phyloP scores from a whole-genome alignment of 208 protist genomes.

The Crithidia bombi region DNA sequence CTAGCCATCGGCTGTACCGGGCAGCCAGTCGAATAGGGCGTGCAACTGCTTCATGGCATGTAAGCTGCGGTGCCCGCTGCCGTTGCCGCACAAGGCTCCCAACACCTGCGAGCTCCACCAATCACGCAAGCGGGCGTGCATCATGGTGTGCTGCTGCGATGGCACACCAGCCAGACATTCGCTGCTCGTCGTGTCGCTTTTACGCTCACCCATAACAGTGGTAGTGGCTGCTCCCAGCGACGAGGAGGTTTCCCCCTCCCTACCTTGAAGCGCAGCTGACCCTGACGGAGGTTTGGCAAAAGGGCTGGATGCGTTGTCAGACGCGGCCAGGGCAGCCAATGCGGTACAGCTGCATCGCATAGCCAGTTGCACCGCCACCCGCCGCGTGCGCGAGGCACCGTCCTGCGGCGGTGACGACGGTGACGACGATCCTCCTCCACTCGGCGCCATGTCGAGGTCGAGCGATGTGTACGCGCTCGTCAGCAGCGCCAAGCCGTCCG shows the following conservation, averaged over 20 bases:
- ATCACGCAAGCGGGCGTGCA: constrained; percentile 13
- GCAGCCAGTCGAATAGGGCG: constrained; percentile 24
- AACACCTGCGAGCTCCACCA: constrained; percentile 35
- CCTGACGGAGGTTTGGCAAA: not conserved
- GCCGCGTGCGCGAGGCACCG: constrained; percentile 19
- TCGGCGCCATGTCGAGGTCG: constrained; percentile 25
- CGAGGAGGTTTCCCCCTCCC: not conserved
- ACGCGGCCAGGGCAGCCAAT: constrained; percentile 20
- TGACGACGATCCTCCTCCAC: not conserved
- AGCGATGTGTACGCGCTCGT: constrained; percentile 30
- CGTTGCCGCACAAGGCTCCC: constrained; percentile 25
- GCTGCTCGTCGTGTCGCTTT: constrained; percentile 2
- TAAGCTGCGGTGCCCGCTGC: constrained; percentile 4
- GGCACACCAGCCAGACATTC: not conserved
- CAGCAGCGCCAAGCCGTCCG: constrained; percentile 32
- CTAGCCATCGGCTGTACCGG: not conserved
- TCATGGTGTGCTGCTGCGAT: not conserved
- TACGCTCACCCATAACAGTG: not conserved
- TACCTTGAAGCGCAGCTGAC: not conserved
- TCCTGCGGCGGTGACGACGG: constrained; percentile 2
- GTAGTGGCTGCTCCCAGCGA: not conserved
- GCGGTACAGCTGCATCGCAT: constrained; percentile 39
- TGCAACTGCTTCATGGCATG: constrained; percentile 22
- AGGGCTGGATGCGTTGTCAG: not conserved
- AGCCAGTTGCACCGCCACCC: constrained; percentile 36